Evolutionary conservation across 805 yeast species (phyloP).

Genomic region (Saturnispora hagleri): DNA sequence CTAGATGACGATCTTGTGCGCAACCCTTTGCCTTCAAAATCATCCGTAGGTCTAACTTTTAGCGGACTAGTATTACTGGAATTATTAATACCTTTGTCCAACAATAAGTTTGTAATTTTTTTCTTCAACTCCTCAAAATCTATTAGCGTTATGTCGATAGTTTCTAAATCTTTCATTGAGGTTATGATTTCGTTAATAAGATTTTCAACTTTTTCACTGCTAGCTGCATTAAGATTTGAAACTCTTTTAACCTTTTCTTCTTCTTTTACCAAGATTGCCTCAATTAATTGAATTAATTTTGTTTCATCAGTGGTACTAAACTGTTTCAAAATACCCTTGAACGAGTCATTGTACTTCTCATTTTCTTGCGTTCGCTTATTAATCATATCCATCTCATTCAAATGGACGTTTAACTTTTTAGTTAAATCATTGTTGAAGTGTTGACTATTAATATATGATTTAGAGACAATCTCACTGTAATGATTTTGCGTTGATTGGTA

Average conservation of each 20-base stretch:
- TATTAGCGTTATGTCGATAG: not conserved
- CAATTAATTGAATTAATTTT: not conserved
- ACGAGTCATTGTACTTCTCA: not conserved
- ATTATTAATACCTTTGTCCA: not conserved
- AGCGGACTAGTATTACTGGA: not conserved
- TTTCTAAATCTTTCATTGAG: not conserved
- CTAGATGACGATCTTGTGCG: not conserved
- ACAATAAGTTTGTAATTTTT: not conserved
- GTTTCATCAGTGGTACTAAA: not conserved
- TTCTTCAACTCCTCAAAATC: not conserved
- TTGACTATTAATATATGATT: constrained; percentile 3
- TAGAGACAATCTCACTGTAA: not conserved
- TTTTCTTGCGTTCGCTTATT: not conserved
- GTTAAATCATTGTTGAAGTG: constrained; percentile 1
- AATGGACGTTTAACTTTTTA: not conserved
- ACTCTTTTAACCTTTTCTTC: constrained; percentile 8
- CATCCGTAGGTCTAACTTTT: not conserved
- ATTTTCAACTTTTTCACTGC: not conserved
- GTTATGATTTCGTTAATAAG: not conserved
- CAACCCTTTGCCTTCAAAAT: not conserved
- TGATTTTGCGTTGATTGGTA: constrained; percentile 1
- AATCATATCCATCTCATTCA: not conserved
- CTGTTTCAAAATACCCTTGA: not conserved
- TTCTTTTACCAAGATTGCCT: constrained; percentile 5
- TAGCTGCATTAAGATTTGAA: not conserved